phyloP scores from a whole-genome alignment of 306 rosid genomes.

The Psophocarpus tetragonolobus region DNA sequence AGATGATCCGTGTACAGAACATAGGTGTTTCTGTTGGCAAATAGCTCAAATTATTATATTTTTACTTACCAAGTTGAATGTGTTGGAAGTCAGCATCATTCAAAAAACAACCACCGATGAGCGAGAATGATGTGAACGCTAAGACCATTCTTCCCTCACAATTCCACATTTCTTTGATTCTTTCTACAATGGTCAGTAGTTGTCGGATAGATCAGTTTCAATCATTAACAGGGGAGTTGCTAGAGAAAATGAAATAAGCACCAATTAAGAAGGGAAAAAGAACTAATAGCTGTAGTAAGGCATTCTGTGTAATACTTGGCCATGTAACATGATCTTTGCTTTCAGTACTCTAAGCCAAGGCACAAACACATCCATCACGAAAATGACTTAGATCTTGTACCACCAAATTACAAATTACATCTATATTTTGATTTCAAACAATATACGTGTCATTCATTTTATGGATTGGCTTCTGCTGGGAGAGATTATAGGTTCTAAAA shows the following conservation, averaged over 20 bases:
- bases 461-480: neutral
- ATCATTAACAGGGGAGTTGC: constrained; percentile 10
- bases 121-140: constrained; percentile 31
- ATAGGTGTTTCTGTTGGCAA: neutral
- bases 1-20: neutral
- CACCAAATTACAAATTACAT: neutral
- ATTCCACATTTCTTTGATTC: neutral
- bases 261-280: neutral
- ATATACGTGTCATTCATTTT: neutral
- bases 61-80: neutral
- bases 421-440: neutral
- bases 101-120: constrained; percentile 2
- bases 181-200: neutral
- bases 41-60: neutral
- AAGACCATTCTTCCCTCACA: neutral
- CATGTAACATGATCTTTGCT: constrained; percentile 11
- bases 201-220: constrained; percentile 5
- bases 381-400: constrained; percentile 10
- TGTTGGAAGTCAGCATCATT: constrained; percentile 22
- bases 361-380: neutral
- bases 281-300: neutral
- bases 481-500: neutral
- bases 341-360: neutral
- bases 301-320: neutral
- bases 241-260: constrained; percentile 5